Percentiles rank a stretch among this genome's conserved stretches.
These are phyloP conservation scores for Claviceps africana DNA, from an alignment of 2,329 filamentous ascomycete genomes.

Conservation along the genomic window DNA sequence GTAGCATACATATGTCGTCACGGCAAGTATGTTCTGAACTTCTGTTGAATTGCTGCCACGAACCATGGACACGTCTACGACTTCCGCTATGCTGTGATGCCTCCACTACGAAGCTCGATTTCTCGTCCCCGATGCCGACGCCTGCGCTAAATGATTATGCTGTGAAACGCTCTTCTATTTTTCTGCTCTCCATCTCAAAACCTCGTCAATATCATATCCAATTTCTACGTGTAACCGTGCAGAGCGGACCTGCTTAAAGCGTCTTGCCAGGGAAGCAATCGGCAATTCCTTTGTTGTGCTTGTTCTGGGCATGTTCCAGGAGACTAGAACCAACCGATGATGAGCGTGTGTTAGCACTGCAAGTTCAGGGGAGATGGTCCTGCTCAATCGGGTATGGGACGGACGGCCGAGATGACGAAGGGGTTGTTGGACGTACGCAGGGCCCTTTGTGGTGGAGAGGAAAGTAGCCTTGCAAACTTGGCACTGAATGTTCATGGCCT, in stretches of 20 bases:
- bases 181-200: not conserved
- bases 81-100: not conserved
- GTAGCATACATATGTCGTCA: not conserved
- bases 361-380: not conserved
- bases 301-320: conserved; percentile 58
- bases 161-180: not conserved
- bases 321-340: conserved; percentile 29
- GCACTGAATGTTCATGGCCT: conserved; percentile 66
- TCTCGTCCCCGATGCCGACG: conserved; percentile 1
- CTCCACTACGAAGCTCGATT: not conserved
- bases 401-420: not conserved
- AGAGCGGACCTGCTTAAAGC: not conserved
- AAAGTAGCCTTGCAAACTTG: conserved; percentile 64
- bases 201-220: not conserved
- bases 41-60: not conserved
- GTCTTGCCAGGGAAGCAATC: conserved; percentile 53
- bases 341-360: not conserved
- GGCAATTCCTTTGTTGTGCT: conserved; percentile 57
- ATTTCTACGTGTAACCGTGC: not conserved
- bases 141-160: conserved; percentile 4
- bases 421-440: conserved; percentile 37
- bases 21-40: not conserved
- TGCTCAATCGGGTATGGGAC: not conserved
- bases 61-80: not conserved
- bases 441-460: conserved; percentile 61